phyloP scores from a whole-genome alignment of 768 basidiomycete genomes.

The Tremella fuciformis region DNA sequence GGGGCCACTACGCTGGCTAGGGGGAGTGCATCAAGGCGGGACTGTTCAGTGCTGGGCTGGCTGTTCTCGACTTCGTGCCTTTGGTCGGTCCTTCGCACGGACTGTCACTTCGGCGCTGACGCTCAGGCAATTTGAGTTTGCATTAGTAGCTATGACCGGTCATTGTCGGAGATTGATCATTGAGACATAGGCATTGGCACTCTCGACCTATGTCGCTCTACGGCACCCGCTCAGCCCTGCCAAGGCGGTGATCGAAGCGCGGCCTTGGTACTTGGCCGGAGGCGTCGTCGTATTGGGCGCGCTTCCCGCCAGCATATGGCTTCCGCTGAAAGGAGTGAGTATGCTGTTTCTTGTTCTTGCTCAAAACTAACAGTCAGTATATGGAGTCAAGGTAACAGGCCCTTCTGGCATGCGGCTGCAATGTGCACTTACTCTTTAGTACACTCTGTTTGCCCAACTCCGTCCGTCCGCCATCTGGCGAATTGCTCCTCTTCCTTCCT shows the following conservation, averaged over 20 bases:
- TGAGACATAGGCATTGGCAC: slow-evolving; percentile 15
- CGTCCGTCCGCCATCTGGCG: slow-evolving; percentile 4
- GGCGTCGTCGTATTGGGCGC: slow-evolving; percentile 11
- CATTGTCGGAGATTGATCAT: background rate
- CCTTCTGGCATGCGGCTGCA: background rate
- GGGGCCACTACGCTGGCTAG: slow-evolving; percentile 7
- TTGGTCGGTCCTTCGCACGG: background rate
- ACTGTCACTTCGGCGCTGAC: slow-evolving; percentile 2
- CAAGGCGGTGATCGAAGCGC: slow-evolving; percentile 13
- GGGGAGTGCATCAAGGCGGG: no score
- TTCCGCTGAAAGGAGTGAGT: slow-evolving; percentile 11
- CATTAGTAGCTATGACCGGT: slow-evolving; percentile 6
- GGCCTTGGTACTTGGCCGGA: slow-evolving; percentile 4
- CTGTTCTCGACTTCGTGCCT: background rate
- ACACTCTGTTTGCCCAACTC: slow-evolving; percentile 15
- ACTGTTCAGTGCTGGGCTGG: no score
- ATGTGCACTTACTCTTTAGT: slow-evolving; percentile 4
- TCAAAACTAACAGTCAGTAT: slow-evolving; percentile 11
- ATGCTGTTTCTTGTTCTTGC: background rate
- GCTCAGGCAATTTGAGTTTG: slow-evolving; percentile 27
- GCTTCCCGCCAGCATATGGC: slow-evolving; percentile 18
- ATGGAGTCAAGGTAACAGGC: background rate
- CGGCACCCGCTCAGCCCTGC: slow-evolving; percentile 21
- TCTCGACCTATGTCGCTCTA: slow-evolving; percentile 25
- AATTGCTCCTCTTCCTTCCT: slow-evolving; percentile 27